These are phyloP conservation scores for Annona cherimola DNA, from an alignment of 164 flowering plant genomes.

Conservation along the genomic window DNA sequence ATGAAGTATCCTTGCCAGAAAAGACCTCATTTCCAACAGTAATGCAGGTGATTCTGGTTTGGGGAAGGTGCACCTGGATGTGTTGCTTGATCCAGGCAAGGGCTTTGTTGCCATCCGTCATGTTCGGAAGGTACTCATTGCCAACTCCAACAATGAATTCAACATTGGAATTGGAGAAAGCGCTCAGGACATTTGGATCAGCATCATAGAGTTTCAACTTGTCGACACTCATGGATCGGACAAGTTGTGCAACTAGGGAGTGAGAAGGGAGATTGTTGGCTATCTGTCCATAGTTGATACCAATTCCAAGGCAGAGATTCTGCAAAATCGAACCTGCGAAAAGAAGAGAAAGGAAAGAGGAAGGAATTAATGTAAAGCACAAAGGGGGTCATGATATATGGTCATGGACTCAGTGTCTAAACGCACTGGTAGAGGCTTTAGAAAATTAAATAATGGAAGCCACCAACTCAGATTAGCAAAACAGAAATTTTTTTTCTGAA, in stretches of 20 bases:
- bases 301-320: conserved; percentile 33
- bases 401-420: neutral
- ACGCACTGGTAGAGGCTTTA: too few species aligned
- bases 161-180: conserved; percentile 58
- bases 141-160: conserved; percentile 64
- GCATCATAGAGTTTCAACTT: conserved; percentile 77
- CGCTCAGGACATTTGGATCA: conserved; percentile 60
- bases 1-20: conserved; percentile 26
- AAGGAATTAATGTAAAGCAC: neutral
- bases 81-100: conserved; percentile 50
- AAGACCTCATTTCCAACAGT: conserved; percentile 76
- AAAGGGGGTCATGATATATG: neutral
- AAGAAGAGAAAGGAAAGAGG: too few species aligned
- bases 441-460: too few species aligned
- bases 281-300: conserved; percentile 82
- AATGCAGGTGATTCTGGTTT: conserved; percentile 56
- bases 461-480: too few species aligned
- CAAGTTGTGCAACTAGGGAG: conserved; percentile 45
- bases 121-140: conserved; percentile 42
- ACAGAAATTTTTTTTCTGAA: too few species aligned
- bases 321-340: conserved; percentile 32
- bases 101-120: conserved; percentile 52
- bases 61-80: conserved; percentile 44
- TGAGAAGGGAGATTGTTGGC: conserved; percentile 78
- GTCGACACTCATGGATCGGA: conserved; percentile 45